phyloP scores from a whole-genome alignment of 2,329 filamentous ascomycete species.

The Cucurbitaria berberidis region DNA sequence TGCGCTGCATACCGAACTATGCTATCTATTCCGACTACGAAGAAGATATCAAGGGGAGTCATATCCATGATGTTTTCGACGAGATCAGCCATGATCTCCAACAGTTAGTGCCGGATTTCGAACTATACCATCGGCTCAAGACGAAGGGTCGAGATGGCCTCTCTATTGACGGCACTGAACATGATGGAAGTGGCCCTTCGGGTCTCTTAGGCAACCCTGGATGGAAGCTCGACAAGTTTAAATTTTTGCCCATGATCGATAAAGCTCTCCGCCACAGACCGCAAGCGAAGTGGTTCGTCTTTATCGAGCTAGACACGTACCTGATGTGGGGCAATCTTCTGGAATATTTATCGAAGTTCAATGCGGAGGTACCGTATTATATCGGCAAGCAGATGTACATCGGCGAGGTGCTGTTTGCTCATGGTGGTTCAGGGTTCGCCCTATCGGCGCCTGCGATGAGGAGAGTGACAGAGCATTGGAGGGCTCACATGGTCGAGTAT shows the following conservation, averaged over 20 bases:
- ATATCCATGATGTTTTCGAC: constrained; percentile 39
- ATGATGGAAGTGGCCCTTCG: constrained; percentile 10
- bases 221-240: constrained; percentile 44
- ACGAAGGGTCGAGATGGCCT: too few species aligned
- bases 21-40: constrained; percentile 44
- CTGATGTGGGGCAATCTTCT: constrained; percentile 60
- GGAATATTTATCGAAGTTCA: constrained; percentile 57
- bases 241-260: constrained; percentile 43
- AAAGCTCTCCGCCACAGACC: constrained; percentile 39
- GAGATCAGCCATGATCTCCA: constrained; percentile 31
- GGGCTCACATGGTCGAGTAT: constrained; percentile 47
- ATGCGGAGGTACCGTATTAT: constrained; percentile 56
- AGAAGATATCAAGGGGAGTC: constrained; percentile 32
- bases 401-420: constrained; percentile 57
- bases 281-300: constrained; percentile 63
- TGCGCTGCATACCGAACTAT: constrained; percentile 40
- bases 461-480: constrained; percentile 44
- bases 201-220: constrained; percentile 14
- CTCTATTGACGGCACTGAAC: too few species aligned
- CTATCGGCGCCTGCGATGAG: constrained; percentile 57
- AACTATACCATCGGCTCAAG: constrained; percentile 24
- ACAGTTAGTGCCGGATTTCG: constrained; percentile 34
- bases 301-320: constrained; percentile 65
- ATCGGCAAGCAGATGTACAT: constrained; percentile 61
- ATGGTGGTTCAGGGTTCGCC: constrained; percentile 60